Evolutionary conservation across 2,329 filamentous ascomycete species (phyloP), one percentile per base, ranked within the genome.

Genomic region (Nothopassalora personata): DNA sequence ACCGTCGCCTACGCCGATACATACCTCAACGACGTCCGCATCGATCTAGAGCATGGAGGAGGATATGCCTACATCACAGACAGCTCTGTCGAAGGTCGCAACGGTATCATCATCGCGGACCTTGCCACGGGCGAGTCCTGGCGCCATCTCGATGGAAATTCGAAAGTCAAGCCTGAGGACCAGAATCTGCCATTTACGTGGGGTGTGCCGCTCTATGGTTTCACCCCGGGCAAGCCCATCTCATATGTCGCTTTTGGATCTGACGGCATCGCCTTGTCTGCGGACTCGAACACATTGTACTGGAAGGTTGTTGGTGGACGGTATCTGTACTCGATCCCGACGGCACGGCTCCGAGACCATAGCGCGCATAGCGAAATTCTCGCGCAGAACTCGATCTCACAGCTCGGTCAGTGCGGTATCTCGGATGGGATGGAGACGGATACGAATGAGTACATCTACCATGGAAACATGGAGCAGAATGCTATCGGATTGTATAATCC

Each of bases 1-100:
- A 74, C 69, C 6, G 79, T 81, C 9, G 79, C 78, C 5, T 79
- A 74, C 54, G 62, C 76, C 11, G 77, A 79, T 62, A 78, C 74
- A 15, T 83, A 83, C 61, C 74, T 81, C 36, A 83, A 83, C 65
- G 81, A 83, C 60, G 72, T 83, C 8, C 78, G 81, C 53, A 79
- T 83, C 68, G 80, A 83, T 62, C 72, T 82, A n/a, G 74, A 75
- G 13, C 54, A 75, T 2, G 79, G 79, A 3, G 63, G 76, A 30
- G 80, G 80, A 18, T 65, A 82, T 13, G 80, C 79, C 0, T 83
- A 83, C 67, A 81, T 83, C 65, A 82, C 80, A 27, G 81, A 83
- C 63, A 78, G 75, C 34, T 77, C 73, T 49, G 66, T 67, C 48
- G 77, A 80, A 67, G 79, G 80, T 39, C 75, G 76, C 36, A 81